A percentile compares a stretch with the other conserved stretches of the same genome.
phyloP scores from a whole-genome alignment of 2,329 filamentous ascomycete genomes.

The Mollisiaceae sp. region DNA sequence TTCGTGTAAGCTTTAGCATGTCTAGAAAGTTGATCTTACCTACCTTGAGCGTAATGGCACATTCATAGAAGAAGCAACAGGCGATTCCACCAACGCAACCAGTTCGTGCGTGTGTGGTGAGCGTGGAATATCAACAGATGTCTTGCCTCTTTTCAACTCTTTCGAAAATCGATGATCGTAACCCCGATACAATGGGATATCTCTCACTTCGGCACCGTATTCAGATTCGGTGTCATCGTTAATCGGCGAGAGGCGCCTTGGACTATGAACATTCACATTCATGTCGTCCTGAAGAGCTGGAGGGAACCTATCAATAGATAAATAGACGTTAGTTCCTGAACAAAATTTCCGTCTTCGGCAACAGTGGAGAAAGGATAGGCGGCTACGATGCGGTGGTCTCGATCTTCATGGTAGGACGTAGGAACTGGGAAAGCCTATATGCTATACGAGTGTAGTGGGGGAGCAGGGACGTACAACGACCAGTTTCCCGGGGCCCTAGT shows the following conservation, averaged over 20 bases:
- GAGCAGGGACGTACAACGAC: conserved; percentile 22
- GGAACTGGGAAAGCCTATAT: conserved; percentile 10
- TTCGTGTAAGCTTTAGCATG: background rate
- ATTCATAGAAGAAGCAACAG: background rate
- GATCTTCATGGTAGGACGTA: conserved; percentile 1
- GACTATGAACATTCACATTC: conserved; percentile 16
- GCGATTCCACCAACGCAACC: conserved; percentile 15
- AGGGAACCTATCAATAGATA: conserved; percentile 29
- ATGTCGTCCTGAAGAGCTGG: conserved; percentile 22
- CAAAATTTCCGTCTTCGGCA: conserved; percentile 6
- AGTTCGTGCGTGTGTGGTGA: conserved; percentile 20
- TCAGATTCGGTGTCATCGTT: conserved; percentile 28
- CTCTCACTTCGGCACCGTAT: conserved; percentile 32
- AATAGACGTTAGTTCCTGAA: conserved; percentile 11
- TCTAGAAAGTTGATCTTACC: background rate
- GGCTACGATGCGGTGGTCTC: background rate
- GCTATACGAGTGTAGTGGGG: background rate
- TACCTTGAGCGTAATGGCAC: conserved; percentile 4
- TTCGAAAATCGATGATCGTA: conserved; percentile 13
- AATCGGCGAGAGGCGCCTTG: conserved; percentile 29
- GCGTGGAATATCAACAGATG: conserved; percentile 8
- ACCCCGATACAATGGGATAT: conserved; percentile 34
- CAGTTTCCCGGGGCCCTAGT: conserved; percentile 19
- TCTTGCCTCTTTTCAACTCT: conserved; percentile 9
- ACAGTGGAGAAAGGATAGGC: conserved; percentile 1